Conservation (phyloP, 179 eudicot species). For the Actinidia chinensis region DNA sequence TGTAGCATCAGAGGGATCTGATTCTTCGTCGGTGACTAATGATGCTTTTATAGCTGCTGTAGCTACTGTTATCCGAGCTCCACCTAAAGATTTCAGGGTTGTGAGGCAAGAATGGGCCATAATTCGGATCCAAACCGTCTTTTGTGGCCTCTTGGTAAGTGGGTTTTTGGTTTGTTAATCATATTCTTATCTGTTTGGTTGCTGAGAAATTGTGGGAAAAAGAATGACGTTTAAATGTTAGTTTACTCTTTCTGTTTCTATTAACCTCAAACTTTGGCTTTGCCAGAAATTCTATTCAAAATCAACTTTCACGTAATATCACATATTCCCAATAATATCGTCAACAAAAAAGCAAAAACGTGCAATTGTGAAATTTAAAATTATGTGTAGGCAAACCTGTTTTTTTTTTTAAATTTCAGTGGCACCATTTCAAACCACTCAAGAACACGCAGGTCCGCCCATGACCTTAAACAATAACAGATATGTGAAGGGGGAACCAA, state of each 20-base stretch:
- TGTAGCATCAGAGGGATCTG: constrained; percentile 56
- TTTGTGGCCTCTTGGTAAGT: constrained; percentile 82
- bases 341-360: background rate
- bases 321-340: background rate
- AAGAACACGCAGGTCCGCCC: too few relatives aligned
- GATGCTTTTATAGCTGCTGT: constrained; percentile 75
- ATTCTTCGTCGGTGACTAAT: constrained; percentile 54
- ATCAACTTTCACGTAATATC: background rate
- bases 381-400: background rate
- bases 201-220: constrained; percentile 2
- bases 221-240: background rate
- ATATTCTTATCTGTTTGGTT: background rate
- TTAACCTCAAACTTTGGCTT: background rate
- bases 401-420: too few relatives aligned
- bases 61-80: constrained; percentile 84
- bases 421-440: too few relatives aligned
- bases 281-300: background rate
- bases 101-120: constrained; percentile 95
- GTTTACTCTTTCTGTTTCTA: background rate
- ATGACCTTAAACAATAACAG: too few relatives aligned
- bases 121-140: constrained; percentile 88
- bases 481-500: too few relatives aligned
- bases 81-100: constrained; percentile 78
- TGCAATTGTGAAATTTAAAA: background rate
- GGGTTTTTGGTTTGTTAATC: background rate